These are phyloP conservation scores for Euphrasia confusa DNA, from an alignment of 257 asterid genomes.

Conservation along the genomic window DNA sequence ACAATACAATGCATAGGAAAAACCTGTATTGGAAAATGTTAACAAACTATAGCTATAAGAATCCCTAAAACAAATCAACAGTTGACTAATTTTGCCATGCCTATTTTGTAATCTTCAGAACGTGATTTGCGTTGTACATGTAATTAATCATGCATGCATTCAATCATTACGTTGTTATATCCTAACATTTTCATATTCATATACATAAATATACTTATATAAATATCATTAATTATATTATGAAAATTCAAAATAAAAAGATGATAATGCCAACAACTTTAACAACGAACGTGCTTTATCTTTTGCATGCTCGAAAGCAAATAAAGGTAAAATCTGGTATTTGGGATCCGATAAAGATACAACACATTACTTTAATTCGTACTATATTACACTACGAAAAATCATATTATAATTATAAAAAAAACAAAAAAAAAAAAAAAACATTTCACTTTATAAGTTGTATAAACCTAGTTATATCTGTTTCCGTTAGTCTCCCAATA, in stretches of 20 bases:
- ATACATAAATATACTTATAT: too few species aligned
- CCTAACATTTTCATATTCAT: too few species aligned
- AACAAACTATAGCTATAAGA: too few species aligned
- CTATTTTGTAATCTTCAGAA: neutral
- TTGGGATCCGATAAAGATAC: slow-evolving; percentile 39
- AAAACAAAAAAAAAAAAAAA: too few species aligned
- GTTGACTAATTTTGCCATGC: too few species aligned
- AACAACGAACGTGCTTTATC: slow-evolving; percentile 9
- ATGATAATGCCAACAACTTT: neutral
- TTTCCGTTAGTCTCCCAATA: too few species aligned
- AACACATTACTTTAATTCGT: slow-evolving; percentile 21
- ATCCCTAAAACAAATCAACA: too few species aligned
- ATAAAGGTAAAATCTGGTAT: slow-evolving; percentile 32
- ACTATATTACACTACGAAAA: slow-evolving; percentile 8
- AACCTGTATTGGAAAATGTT: too few species aligned
- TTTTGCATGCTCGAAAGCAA: slow-evolving; percentile 38
- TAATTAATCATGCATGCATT: slow-evolving; percentile 3
- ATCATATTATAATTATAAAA: neutral
- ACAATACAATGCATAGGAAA: too few species aligned
- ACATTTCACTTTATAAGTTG: slow-evolving; percentile 17
- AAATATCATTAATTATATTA: too few species aligned
- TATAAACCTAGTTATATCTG: neutral
- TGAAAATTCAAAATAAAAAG: too few species aligned
- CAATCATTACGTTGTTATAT: neutral
- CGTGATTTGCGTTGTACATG: slow-evolving; percentile 7